Evolutionary conservation across 495 filamentous ascomycete species (phyloP), one percentile per base, ranked within the genome.

Genomic region (Aspergillus funiculosus): DNA sequence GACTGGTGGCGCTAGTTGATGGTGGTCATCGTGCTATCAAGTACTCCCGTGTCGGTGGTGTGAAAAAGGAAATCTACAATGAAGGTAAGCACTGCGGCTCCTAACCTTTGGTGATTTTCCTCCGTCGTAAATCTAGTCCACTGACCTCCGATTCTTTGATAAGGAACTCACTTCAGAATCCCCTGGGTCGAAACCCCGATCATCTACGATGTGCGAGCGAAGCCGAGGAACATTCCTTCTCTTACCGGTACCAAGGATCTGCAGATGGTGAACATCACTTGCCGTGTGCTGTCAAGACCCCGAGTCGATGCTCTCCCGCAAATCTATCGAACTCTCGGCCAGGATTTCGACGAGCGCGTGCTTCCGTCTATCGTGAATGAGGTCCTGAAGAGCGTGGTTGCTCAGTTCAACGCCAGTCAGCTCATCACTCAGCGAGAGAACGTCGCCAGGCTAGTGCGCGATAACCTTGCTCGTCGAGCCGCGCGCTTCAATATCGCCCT

Each of bases 241-340:
- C 83, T 98, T 43, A 97, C 92, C 43, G 92, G 94, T 53, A 98
- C 92, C 60, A 98, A 98, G 71, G 92, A 98, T 68, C 72, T 98
- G 63, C 92, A 98, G 77, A 98, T 98, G 92, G 92, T 98, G 64
- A 98, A 98, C 78, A 98, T 98, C 66, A 98, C 94, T 60, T 98
- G 92, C 72, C 94, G 92, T 89, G 92, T 98, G 38, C 87, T 98
- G 43, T 95, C 89, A 32, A 78, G 87, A 61, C 92, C 92, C 48
- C 81, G 85, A 27, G 73, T 97, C 55, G 79, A 87, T 43, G 86
- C 90, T 22, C 81, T 98, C 21, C 92, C 92, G 4, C 86, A 91
- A 64, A 97, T 98, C 54, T 98, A 96, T 74, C 81, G 92, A 35
- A 98, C 92, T 1, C 80, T 98, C 7, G 92, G 92, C 22, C 83